phyloP scores from a whole-genome alignment of 495 filamentous ascomycete genomes.

The Xylaria bambusicola region DNA sequence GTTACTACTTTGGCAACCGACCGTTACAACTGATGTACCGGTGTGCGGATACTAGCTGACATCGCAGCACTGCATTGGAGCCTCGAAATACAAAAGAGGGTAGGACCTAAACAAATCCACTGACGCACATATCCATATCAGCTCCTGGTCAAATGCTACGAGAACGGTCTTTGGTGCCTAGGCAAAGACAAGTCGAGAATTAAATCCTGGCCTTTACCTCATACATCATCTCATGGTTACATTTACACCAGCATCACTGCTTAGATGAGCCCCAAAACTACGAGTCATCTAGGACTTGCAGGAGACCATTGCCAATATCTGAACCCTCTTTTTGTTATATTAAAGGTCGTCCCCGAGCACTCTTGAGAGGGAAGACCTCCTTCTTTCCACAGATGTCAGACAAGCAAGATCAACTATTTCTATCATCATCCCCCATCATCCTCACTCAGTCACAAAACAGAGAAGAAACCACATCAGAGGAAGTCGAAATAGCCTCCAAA shows the following conservation, averaged over 20 bases:
- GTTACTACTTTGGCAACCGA: constrained; percentile 8
- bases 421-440: not conserved
- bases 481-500: not conserved
- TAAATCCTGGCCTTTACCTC: constrained; percentile 7
- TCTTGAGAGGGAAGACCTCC: not conserved
- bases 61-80: constrained; percentile 20
- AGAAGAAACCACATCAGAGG: not conserved
- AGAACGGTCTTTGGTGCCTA: constrained; percentile 7
- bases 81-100: constrained; percentile 16
- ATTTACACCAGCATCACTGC: constrained; percentile 9
- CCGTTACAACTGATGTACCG: constrained; percentile 12
- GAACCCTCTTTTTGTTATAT: constrained; percentile 4
- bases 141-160: constrained; percentile 17
- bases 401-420: constrained; percentile 9
- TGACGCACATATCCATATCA: constrained; percentile 15
- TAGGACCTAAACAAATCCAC: constrained; percentile 19
- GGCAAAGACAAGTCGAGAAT: not conserved
- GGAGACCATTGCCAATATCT: constrained; percentile 4
- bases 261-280: constrained; percentile 1
- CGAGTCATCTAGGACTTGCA: constrained; percentile 16
- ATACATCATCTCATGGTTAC: constrained; percentile 12
- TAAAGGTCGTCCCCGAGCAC: not conserved
- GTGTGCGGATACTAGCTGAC: constrained; percentile 20
- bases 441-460: not conserved
- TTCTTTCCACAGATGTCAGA: constrained; percentile 1